phyloP scores from a whole-genome alignment of 2,329 filamentous ascomycete genomes.

The Sporothrix brunneoviolacea region DNA sequence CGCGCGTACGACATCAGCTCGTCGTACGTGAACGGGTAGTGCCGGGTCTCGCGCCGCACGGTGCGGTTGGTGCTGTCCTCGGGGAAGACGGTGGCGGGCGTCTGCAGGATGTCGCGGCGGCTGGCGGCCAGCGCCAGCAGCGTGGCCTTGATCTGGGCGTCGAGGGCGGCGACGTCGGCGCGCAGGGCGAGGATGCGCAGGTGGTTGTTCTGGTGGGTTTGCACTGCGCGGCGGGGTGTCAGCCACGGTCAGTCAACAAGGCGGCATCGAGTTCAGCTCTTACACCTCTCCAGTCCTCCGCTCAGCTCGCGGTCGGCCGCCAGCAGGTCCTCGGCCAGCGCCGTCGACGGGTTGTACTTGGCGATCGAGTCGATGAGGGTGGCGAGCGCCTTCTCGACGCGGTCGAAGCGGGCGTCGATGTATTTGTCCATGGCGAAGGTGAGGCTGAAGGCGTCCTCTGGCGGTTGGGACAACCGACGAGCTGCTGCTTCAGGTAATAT shows the following conservation, averaged over 20 bases:
- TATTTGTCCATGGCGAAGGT: constrained; percentile 49
- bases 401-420: constrained; percentile 57
- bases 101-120: constrained; percentile 64
- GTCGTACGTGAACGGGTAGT: constrained; percentile 57
- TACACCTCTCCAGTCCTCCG: constrained; percentile 59
- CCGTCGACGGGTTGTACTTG: constrained; percentile 69
- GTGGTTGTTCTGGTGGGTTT: constrained; percentile 69
- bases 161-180: constrained; percentile 56
- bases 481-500: too few relatives aligned
- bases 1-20: constrained; percentile 73
- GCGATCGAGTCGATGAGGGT: constrained; percentile 72
- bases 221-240: too few relatives aligned
- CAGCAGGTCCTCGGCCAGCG: constrained; percentile 62
- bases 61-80: constrained; percentile 25
- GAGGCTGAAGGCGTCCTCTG: background rate
- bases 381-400: constrained; percentile 59
- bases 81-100: constrained; percentile 51
- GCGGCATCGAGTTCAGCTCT: constrained; percentile 23
- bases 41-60: constrained; percentile 25
- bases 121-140: constrained; percentile 63
- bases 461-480: background rate
- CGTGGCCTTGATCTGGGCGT: constrained; percentile 65
- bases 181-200: constrained; percentile 63
- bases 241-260: too few relatives aligned
- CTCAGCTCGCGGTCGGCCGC: constrained; percentile 63